Evolutionary conservation across 441 rosid species (phyloP).

Genomic region (Mallotus japonicus): DNA sequence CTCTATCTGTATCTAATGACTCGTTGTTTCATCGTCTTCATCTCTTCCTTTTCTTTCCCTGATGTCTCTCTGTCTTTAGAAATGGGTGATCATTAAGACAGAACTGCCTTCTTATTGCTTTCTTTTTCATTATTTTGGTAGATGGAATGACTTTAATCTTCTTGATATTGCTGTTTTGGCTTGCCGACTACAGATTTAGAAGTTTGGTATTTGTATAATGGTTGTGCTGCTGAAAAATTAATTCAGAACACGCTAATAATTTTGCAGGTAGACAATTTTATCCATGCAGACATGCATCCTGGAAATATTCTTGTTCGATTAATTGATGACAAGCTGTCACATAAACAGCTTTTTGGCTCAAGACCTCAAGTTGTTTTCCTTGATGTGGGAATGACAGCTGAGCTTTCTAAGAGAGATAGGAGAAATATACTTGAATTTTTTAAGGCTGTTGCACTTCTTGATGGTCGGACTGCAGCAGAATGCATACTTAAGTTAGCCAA

Average conservation of each 20-base stretch:
- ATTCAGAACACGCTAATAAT: neutral
- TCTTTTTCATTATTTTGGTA: too few relatives aligned
- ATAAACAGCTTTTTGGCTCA: constrained; percentile 65
- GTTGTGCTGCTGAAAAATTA: neutral
- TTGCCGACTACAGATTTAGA: neutral
- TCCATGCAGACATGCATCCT: constrained; percentile 99
- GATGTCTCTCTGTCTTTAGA: too few relatives aligned
- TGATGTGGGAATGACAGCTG: constrained; percentile 99
- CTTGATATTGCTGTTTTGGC: neutral
- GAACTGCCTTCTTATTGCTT: too few relatives aligned
- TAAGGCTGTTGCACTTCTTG: constrained; percentile 90
- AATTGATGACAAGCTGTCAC: constrained; percentile 54
- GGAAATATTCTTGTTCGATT: constrained; percentile 96
- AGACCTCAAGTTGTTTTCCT: constrained; percentile 98
- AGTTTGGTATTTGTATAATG: neutral
- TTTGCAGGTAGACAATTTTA: constrained; percentile 97
- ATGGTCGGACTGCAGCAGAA: constrained; percentile 94
- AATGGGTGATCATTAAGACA: too few relatives aligned
- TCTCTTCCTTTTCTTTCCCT: too few relatives aligned
- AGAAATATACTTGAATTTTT: constrained; percentile 81
- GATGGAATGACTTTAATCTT: neutral
- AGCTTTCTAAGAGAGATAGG: constrained; percentile 83
- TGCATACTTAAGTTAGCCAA: constrained; percentile 70
- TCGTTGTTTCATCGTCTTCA: too few relatives aligned
- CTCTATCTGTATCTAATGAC: too few relatives aligned